A percentile compares a stretch with the other conserved stretches of the same genome.
phyloP scores from a whole-genome alignment of 2,329 filamentous ascomycete genomes.

The Aspergillus fumigatus region DNA sequence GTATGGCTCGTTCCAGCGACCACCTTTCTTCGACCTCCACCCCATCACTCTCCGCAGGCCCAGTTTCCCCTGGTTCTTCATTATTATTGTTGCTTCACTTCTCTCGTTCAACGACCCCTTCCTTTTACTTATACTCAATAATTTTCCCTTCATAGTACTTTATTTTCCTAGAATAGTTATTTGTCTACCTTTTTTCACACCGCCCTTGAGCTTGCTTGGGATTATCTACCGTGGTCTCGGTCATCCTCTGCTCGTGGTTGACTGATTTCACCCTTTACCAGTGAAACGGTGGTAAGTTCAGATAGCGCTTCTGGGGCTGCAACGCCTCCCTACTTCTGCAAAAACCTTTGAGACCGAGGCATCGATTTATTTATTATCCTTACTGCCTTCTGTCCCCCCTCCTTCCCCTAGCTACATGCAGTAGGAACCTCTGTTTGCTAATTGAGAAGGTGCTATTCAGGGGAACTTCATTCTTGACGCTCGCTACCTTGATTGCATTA shows the following conservation, averaged over 20 bases:
- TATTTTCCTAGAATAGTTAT: slow-evolving; percentile 2
- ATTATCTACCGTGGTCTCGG: slow-evolving; percentile 3
- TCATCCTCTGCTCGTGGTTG: slow-evolving; percentile 7
- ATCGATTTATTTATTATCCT: slow-evolving; percentile 3
- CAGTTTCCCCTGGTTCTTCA: slow-evolving; percentile 16
- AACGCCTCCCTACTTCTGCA: slow-evolving; percentile 3
- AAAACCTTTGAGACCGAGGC: slow-evolving; percentile 6
- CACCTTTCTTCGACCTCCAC: slow-evolving; percentile 18
- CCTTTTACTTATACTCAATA: slow-evolving; percentile 8
- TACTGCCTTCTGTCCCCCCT: slow-evolving; percentile 2
- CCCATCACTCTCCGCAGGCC: slow-evolving; percentile 19
- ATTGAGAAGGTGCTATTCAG: slow-evolving; percentile 22
- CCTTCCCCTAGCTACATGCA: slow-evolving; percentile 11
- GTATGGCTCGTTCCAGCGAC: slow-evolving; percentile 11
- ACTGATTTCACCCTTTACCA: slow-evolving; percentile 11
- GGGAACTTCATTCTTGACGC: slow-evolving; percentile 25
- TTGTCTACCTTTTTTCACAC: slow-evolving; percentile 7
- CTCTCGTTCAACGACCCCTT: slow-evolving; percentile 21
- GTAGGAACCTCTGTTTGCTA: slow-evolving; percentile 17
- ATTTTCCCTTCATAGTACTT: slow-evolving; percentile 10
- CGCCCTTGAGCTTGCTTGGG: slow-evolving; percentile 6
- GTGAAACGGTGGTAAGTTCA: slow-evolving; percentile 13
- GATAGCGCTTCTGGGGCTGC: slow-evolving; percentile 2
- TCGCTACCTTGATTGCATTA: slow-evolving; percentile 15
- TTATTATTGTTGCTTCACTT: slow-evolving; percentile 19